phyloP scores from a whole-genome alignment of 2,329 filamentous ascomycete species.

The Trichoderma lentiforme region DNA sequence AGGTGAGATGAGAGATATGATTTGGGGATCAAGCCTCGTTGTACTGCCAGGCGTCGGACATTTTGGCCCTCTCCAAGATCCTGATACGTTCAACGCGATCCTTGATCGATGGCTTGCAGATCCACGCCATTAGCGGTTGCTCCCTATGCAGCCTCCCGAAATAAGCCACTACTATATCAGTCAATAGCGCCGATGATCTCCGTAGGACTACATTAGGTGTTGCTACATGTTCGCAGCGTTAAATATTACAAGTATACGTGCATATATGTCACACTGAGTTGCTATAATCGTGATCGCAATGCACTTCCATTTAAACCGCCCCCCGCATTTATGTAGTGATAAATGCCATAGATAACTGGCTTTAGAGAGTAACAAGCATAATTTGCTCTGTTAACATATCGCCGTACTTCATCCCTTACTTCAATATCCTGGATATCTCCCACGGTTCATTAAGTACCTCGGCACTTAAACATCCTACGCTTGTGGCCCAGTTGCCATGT shows the following conservation, averaged over 20 bases:
- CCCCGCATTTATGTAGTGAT: background rate
- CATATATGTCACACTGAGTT: background rate
- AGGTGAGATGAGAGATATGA: background rate
- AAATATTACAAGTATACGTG: background rate
- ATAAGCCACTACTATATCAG: background rate
- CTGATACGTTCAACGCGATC: background rate
- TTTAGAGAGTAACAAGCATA: background rate
- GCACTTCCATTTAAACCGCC: background rate
- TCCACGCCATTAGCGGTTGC: background rate
- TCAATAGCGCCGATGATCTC: background rate
- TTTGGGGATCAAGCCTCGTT: background rate
- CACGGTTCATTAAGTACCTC: background rate
- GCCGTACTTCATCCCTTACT: background rate
- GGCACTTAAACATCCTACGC: background rate
- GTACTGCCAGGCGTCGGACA: background rate
- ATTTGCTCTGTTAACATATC: background rate
- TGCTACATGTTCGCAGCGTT: background rate
- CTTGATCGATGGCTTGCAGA: background rate
- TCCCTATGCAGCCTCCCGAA: background rate
- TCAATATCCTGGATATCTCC: background rate
- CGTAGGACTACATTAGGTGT: background rate
- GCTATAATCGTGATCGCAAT: background rate
- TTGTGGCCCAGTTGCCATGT: background rate
- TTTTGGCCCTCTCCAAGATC: background rate
- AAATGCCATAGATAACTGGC: background rate